phyloP scores from a whole-genome alignment of 2,329 filamentous ascomycete species.

The Fusarium nygamai region DNA sequence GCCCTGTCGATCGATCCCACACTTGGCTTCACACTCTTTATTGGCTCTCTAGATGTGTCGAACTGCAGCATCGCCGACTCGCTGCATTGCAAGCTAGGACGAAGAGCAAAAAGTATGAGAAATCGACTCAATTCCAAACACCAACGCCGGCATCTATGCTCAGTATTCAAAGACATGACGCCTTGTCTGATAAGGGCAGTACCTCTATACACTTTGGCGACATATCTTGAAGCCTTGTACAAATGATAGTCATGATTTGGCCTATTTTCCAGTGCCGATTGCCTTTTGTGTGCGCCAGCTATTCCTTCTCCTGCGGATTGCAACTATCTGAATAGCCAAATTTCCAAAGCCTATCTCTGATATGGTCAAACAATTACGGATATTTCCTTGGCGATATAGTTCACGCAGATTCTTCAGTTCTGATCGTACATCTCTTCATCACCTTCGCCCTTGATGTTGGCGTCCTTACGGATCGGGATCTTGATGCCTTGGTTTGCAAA shows the following conservation, averaged over 20 bases:
- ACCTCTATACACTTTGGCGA: neutral
- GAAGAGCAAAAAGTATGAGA: neutral
- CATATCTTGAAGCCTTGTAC: neutral
- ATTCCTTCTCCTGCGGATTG: slow-evolving; percentile 3
- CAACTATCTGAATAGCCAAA: neutral
- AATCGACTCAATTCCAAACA: slow-evolving; percentile 22
- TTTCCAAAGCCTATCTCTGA: neutral
- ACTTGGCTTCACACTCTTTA: neutral
- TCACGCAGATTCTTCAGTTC: neutral
- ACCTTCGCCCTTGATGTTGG: slow-evolving; percentile 63
- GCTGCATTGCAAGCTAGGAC: neutral
- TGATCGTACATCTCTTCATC: slow-evolving; percentile 59
- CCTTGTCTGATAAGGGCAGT: neutral
- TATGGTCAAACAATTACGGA: neutral
- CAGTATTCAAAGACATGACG: neutral
- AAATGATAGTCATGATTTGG: neutral
- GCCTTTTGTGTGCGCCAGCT: neutral
- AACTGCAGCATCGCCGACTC: neutral
- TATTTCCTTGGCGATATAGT: neutral
- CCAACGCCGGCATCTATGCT: slow-evolving; percentile 13
- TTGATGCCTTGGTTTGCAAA: slow-evolving; percentile 96
- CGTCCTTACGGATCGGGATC: slow-evolving; percentile 94
- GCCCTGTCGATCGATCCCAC: slow-evolving; percentile 12
- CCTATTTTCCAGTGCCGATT: neutral
- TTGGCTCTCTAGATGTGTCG: neutral